phyloP scores from a whole-genome alignment of 148 eudicot genomes.

The Spergularia bocconei region DNA sequence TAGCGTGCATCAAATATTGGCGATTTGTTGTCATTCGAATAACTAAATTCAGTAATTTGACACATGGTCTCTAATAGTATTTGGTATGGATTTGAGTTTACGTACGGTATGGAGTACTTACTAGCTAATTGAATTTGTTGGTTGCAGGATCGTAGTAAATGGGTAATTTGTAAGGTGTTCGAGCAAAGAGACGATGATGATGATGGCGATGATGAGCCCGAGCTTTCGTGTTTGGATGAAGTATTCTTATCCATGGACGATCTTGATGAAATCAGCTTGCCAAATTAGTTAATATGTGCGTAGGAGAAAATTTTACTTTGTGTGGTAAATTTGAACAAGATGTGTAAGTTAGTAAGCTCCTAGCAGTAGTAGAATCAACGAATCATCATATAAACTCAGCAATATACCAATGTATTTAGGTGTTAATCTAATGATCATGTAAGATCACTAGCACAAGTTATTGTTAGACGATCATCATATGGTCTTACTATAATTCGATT shows the following conservation, averaged over 20 bases:
- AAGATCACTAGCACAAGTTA: background rate
- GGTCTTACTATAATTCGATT: background rate
- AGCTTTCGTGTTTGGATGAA: constrained; percentile 90
- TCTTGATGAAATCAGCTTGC: constrained; percentile 74
- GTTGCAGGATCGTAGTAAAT: constrained; percentile 66
- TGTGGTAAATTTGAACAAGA: background rate
- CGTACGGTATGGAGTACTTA: background rate
- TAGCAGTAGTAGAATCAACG: constrained; percentile 9
- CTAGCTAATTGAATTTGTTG: background rate
- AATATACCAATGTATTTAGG: constrained; percentile 16
- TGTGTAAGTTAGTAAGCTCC: constrained; percentile 6
- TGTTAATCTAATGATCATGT: constrained; percentile 18
- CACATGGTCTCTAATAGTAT: too few relatives aligned
- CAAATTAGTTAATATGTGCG: constrained; percentile 30
- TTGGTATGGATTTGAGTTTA: background rate
- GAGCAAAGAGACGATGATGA: constrained; percentile 44
- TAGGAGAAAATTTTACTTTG: background rate
- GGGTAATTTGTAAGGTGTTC: constrained; percentile 83
- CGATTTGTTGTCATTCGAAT: too few relatives aligned
- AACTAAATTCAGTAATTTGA: too few relatives aligned
- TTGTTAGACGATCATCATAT: background rate
- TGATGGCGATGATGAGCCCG: constrained; percentile 41
- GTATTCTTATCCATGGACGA: constrained; percentile 87
- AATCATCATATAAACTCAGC: constrained; percentile 9
- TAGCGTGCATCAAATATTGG: background rate